phyloP scores from a whole-genome alignment of 495 filamentous ascomycete genomes.

The Xylaria cubensis region DNA sequence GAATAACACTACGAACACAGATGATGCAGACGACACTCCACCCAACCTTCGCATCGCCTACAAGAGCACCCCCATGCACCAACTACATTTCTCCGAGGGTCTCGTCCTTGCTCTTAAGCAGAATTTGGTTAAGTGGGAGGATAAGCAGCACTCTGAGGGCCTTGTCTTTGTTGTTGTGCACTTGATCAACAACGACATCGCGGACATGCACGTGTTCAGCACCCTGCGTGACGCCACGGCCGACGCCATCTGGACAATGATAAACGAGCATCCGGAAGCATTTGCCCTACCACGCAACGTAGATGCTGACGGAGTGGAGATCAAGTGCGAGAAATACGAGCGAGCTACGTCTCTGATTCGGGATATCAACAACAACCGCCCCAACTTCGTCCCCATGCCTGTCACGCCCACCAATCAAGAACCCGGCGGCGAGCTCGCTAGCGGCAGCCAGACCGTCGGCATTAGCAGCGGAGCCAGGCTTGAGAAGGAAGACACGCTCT shows the following conservation, averaged over 20 bases:
- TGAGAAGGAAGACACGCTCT: not conserved
- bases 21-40: not conserved
- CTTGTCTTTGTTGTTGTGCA: not conserved
- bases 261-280: conserved; percentile 12
- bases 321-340: not conserved
- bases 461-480: not conserved
- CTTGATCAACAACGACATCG: not conserved
- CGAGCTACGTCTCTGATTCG: not conserved
- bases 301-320: not conserved
- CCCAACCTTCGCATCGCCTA: conserved; percentile 17
- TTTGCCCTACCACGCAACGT: not conserved
- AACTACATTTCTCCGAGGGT: conserved; percentile 12
- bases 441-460: not conserved
- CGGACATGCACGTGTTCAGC: not conserved
- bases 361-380: not conserved
- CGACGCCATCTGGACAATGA: not conserved
- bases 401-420: not conserved
- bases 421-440: not conserved
- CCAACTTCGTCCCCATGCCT: not conserved
- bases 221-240: not conserved
- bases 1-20: not conserved
- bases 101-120: not conserved
- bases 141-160: not conserved
- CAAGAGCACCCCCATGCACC: conserved; percentile 15
- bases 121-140: not conserved